These are phyloP conservation scores for Eudorina sp. DNA, from an alignment of 139 green algal species.

Conservation along the genomic window DNA sequence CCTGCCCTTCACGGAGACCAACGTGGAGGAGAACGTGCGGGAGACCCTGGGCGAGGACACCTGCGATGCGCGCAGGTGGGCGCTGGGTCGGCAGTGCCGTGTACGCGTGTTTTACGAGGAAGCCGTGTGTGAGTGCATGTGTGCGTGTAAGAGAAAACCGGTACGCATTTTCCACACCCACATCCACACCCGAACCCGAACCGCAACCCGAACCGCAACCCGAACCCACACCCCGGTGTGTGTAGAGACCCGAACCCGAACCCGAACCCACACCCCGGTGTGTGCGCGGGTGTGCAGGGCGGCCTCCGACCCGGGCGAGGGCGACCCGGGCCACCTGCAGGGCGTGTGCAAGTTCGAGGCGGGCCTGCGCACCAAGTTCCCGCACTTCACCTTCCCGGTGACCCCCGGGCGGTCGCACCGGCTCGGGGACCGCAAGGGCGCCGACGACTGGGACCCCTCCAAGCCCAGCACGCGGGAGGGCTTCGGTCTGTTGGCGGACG, in stretches of 20 bases:
- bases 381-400: slow-evolving; percentile 56
- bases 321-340: slow-evolving; percentile 28
- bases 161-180: too few relatives aligned
- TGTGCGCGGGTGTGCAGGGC: not conserved
- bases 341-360: slow-evolving; percentile 68
- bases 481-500: slow-evolving; percentile 71
- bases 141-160: too few relatives aligned
- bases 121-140: not conserved
- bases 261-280: too few relatives aligned
- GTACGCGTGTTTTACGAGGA: not conserved
- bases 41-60: slow-evolving; percentile 81
- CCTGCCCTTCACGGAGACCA: slow-evolving; percentile 47
- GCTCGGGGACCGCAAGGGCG: not conserved
- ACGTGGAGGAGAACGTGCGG: slow-evolving; percentile 74
- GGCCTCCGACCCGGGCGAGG: slow-evolving; percentile 13
- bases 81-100: not conserved
- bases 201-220: too few relatives aligned
- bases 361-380: slow-evolving; percentile 66
- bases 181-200: too few relatives aligned
- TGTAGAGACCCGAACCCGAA: too few relatives aligned
- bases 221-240: too few relatives aligned
- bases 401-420: not conserved
- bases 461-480: not conserved
- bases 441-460: slow-evolving; percentile 6
- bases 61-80: slow-evolving; percentile 69